Evolutionary conservation across 345 rosid genomes (phyloP), one percentile per base, ranked within the genome.

Genomic region (Gynandropsis gynandra): DNA sequence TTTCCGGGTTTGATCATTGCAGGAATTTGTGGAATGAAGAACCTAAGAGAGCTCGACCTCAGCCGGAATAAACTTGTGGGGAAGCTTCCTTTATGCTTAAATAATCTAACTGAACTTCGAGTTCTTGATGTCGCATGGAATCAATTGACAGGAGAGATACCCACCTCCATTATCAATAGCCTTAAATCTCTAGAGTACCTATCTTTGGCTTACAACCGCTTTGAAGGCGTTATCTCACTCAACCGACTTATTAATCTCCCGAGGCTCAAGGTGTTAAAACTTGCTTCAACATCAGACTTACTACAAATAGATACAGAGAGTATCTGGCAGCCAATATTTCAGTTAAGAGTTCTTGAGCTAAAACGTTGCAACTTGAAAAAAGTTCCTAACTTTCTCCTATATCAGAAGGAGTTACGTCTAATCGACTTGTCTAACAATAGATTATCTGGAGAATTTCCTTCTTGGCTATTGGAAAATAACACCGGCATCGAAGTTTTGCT

Each of bases 381-480:
- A 0, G 43, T 55, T 38, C 67, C 67, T 1, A 47, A 12, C 7
- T 52, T 58, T 52, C 60, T 65, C 10, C 15, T 3, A 9, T 18
- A 46, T 8, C 65, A 65, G 4, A 45, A 38, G 3, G 51, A 42
- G 1, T 49, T 66, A 50, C 54, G 47, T 15, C 18, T 48, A 5
- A 13, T 66, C 52, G 71, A 66, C 45, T 40, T 60, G 8, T 59
- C 62, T 1, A 31, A 2, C 38, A 66, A 59, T 5, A 66, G 11
- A 7, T 33, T 66, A 44, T 37, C 44, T 0, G 61, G 71, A 59
- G 8, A 16, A 8, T 8, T 35, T 32, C 70, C 61, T 40, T 10
- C 41, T 0, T 66, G 65, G 61, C 4, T 66, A 18, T 10, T 66
- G 17, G 14, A 0, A 24, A 1, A 44, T 8, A 0, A 43, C 42